Base-by-base conservation (phyloP, 345 rosid genomes). In the Eucalyptus virginea region DNA sequence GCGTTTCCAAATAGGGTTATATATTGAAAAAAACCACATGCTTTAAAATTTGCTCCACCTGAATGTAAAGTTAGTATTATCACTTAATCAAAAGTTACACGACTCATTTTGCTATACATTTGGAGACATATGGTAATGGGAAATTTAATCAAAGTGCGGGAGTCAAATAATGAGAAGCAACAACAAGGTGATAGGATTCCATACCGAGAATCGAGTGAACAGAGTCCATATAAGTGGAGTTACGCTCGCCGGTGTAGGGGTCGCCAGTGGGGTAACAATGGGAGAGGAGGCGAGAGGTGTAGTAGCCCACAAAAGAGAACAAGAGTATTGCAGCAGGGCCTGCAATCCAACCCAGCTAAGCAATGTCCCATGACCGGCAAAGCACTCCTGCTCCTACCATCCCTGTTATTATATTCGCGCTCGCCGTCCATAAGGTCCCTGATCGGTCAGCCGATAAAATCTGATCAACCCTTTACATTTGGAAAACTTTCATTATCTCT, bases 341-440 rank as follows among this genome's bases (percentile, higher is more conserved):
- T 37, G 96, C 97, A 56, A 95, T 72, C 99, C 98, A 97, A 4
- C 99, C 98, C 14, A 97, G 95, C 90, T 97, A 97, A 69, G 96
- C 97, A 30, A 95, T 94, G 7, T 97, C 96, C 98, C 98, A 96
- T 3, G 97, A 97, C 54, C 94, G 89, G 6, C 96, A 94, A 44
- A 97, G 91, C 83, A 97, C 99, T 23, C 98, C 98, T 0, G 98
- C 93, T 24, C 98, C 99, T 3, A 97, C 95, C 58, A 96, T 97
- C 5, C 96, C 98, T 0, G 97, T 97, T 91, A 95, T 95, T 48
- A 95, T 93, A 91, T 95, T 97, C 17, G 98, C 96, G 40, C 95
- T 97, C 11, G 99, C 97, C 2, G 97, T 97, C 96, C 98, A 97
- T 6, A 95, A 86, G 28, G 94, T 96, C 72, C 97, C 98, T 95